Conservation (phyloP, 75 land plant genomes). For the Adiantum capillusveneris region DNA sequence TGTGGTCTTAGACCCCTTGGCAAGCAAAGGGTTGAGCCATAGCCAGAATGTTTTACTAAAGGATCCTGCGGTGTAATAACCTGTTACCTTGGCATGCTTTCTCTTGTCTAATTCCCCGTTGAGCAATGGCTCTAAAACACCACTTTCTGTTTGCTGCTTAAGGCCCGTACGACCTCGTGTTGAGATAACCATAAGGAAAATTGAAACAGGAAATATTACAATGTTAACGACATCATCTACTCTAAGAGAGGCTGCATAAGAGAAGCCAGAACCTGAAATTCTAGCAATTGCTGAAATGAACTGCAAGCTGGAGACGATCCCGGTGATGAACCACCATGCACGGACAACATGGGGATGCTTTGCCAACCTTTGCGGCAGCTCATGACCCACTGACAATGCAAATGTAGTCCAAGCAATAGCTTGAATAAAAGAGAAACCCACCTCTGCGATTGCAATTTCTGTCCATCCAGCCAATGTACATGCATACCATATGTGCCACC, state of each 20-base stretch:
- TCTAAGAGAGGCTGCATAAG: not conserved
- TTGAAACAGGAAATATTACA: conserved; percentile 5
- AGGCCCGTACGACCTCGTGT: conserved; percentile 9
- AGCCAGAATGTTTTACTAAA: conserved; percentile 47
- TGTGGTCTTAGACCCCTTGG: conserved; percentile 31
- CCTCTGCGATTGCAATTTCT: conserved; percentile 24
- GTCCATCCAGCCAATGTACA: not conserved
- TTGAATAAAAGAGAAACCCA: conserved; percentile 42
- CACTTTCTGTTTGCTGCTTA: not conserved
- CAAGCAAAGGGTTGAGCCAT: conserved; percentile 63
- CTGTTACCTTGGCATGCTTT: conserved; percentile 5
- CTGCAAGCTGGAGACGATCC: conserved; percentile 33
- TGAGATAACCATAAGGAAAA: conserved; percentile 9
- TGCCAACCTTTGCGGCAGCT: conserved; percentile 42
- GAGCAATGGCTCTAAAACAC: conserved; percentile 2
- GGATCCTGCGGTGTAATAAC: conserved; percentile 32
- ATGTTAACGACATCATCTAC: conserved; percentile 9
- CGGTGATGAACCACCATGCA: conserved; percentile 47
- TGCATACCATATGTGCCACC: conserved; percentile 2
- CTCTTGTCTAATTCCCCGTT: not conserved
- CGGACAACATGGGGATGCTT: conserved; percentile 54
- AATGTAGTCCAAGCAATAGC: conserved; percentile 39
- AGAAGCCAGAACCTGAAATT: conserved; percentile 8
- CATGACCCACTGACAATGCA: conserved; percentile 41
- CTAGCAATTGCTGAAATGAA: conserved; percentile 37